These are phyloP conservation scores for Podospora didyma DNA, from an alignment of 495 filamentous ascomycete genomes.

Conservation along the genomic window DNA sequence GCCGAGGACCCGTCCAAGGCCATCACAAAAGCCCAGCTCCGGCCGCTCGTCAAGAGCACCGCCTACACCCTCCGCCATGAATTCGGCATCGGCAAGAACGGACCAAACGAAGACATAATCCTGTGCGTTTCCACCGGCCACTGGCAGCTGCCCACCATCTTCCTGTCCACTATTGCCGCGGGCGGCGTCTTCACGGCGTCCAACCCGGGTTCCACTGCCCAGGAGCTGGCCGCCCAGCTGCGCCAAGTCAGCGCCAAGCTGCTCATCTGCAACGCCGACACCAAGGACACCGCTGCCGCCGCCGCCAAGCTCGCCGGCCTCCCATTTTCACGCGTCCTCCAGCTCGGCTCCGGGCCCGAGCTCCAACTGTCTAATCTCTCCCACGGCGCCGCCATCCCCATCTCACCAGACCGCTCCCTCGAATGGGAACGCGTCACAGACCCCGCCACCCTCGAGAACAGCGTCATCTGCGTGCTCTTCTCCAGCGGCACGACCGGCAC, in stretches of 20 bases:
- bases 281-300: conserved; percentile 51
- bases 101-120: conserved; percentile 48
- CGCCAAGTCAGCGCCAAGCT: conserved; percentile 45
- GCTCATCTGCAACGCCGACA: conserved; percentile 46
- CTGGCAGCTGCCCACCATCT: conserved; percentile 39
- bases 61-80: conserved; percentile 44
- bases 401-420: conserved; percentile 23
- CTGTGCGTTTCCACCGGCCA: conserved; percentile 48
- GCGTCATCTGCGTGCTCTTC: conserved; percentile 66
- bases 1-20: conserved; percentile 43
- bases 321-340: conserved; percentile 31
- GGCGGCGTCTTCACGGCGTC: conserved; percentile 49
- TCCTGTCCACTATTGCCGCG: conserved; percentile 47
- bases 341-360: conserved; percentile 20
- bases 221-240: conserved; percentile 42
- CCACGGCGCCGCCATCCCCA: conserved; percentile 9
- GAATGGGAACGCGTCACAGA: conserved; percentile 46
- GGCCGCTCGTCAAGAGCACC: conserved; percentile 37
- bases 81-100: conserved; percentile 45
- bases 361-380: conserved; percentile 4
- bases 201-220: conserved; percentile 35
- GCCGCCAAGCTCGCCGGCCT: conserved; percentile 60
- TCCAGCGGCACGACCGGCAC: conserved; percentile 80
- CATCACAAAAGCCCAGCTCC: conserved; percentile 46
- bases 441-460: conserved; percentile 28